Base-by-base conservation (phyloP, 495 filamentous ascomycete genomes). In the Penicillium cosmopolitanum region DNA sequence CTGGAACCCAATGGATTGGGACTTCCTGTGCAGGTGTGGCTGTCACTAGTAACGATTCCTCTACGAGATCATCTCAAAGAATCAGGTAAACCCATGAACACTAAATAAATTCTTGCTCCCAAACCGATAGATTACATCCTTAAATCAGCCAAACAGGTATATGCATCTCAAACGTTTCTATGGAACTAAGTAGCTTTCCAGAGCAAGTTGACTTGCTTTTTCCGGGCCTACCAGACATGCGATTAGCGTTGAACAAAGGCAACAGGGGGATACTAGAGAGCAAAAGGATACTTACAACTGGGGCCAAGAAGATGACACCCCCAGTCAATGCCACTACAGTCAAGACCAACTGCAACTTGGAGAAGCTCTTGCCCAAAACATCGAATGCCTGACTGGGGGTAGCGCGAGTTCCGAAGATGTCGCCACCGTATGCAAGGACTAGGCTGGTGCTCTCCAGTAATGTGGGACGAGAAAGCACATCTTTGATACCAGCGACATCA, bases 391-490 rank as follows among this genome's bases (percentile, higher is more conserved):
- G 84, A 67, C 91, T 96, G 1, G 95, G 95, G 31, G 87, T 85
- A 34, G 95, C 86, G 13, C 92, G 79, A 4, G 93, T 93, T 5
- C 90, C 93, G 64, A 92, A 99, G 34, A 98, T 73, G 69, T 99
- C 95, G 2, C 74, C 70, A 3, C 96, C 96, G 70, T 89, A 97
- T 4, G 92, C 94, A 65, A 98, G 86, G 28, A 99, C 84, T 44
- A 99, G 72, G 66, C 90, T 92, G 12, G 95, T 97, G 73, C 93
- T 97, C 75, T 99, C 95, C n/a, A 99, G 80, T 1, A 89, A 65
- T 0, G 91, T 87, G 0, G 94, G 92, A 15, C 77, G 80, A 0
- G 91, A 87, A 11, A 93, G 81, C 16, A 97, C 80, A 40, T 84
- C 77, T 53, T 83, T 80, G 42, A 97, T 83, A 1, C 92, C 93